Evolutionary conservation across 805 yeast genomes (phyloP), one percentile per base, ranked within the genome.

Genomic region (Ogataea minuta): DNA sequence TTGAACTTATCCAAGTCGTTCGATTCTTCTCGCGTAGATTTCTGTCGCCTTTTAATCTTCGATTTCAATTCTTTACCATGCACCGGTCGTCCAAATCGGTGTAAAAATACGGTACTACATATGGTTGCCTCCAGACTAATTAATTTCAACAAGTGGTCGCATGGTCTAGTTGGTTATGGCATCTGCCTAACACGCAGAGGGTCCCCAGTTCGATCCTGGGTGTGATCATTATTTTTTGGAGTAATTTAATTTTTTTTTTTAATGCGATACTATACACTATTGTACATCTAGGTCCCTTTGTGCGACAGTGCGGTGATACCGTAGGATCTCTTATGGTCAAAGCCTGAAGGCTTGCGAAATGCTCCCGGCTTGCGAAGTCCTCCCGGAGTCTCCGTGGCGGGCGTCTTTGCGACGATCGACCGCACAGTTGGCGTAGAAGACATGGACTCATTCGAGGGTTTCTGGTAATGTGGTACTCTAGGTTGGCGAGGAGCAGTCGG

Each of bases 191-290:
- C 97, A 90, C 96, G 96, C 96, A 88, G 93, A 86, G 86, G 89
- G 97, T 91, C 97, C 96, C 97, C 96, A 89, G 97, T 91, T 91
- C 97, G 96, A 91, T 88, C 97, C 97, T 90, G 97, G 97, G 97
- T 89, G 84, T 81, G 87, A 84, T 88, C 96, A 89, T 30, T 53
- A 61, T 71, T 68, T 64, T 56, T 52, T 56, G 41, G 13, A n/a
- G 12, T 23, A 12, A 10, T 14, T n/a, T 15, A 21, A 10, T 6
- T 17, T 28, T 39, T 28, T 33, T 23, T 9, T 28, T 24, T 35
- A 27, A 12, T 28, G 16, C 21, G 16, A 25, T 25, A 25, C 12
- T 25, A 25, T 25, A 25, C 28, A 16, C 39, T 37, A 37, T 20
- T 28, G 28, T 28, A 28, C 38, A 29, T 43, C 23, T 21, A 25